Evolutionary conservation across 2,329 filamentous ascomycete species (phyloP).

Genomic region (Pseudocercospora musae): DNA sequence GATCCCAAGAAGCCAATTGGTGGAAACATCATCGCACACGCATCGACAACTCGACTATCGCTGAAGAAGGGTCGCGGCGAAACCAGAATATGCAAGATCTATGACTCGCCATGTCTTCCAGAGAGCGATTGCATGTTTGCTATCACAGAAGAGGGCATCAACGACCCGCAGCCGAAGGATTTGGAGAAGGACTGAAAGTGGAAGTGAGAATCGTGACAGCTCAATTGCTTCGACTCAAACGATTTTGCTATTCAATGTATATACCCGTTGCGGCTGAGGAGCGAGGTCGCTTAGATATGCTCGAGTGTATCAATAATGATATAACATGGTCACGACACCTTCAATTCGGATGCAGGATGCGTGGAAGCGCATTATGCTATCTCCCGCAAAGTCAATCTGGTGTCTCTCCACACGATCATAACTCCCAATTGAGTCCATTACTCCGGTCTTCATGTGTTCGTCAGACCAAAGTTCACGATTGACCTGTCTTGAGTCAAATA

Average conservation of each 20-base stretch:
- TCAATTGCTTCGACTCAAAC: not conserved
- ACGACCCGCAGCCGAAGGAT: conserved; percentile 93
- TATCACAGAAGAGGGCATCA: conserved; percentile 95
- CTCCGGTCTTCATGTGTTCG: not conserved
- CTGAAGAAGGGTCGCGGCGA: conserved; percentile 93
- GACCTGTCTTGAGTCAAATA: not conserved
- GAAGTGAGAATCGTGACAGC: not conserved
- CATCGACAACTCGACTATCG: conserved; percentile 89
- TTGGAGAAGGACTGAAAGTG: conserved; percentile 67
- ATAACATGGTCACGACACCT: not conserved
- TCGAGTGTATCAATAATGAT: conserved; percentile 5
- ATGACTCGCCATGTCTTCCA: conserved; percentile 94
- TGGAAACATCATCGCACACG: conserved; percentile 97
- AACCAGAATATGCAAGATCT: conserved; percentile 97
- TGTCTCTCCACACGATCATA: not conserved
- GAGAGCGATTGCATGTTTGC: conserved; percentile 97
- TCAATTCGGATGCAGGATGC: not conserved
- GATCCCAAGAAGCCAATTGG: conserved; percentile 99
- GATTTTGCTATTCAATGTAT: conserved; percentile 1
- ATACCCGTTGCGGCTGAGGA: not conserved
- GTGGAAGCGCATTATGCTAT: not conserved
- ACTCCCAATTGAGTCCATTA: not conserved
- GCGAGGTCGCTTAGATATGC: not conserved
- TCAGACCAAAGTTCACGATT: not conserved
- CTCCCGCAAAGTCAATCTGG: not conserved